Evolutionary conservation across 2,329 filamentous ascomycete genomes (phyloP), one percentile per base, ranked within the genome.

Genomic region (Neurospora crassa): DNA sequence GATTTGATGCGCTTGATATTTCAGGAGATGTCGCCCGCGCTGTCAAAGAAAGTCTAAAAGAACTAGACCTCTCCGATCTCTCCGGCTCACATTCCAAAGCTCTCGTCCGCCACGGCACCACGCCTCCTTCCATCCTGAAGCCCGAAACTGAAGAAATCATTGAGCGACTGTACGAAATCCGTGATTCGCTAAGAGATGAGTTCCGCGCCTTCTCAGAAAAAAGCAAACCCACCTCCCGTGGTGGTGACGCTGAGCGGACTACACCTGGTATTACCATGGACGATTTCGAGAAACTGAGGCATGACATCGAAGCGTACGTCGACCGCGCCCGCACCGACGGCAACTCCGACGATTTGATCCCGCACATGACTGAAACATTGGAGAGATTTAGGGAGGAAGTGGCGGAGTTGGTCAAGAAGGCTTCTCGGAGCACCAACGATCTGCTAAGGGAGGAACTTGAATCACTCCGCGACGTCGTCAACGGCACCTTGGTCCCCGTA

Each of bases 401-500:
- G n/a, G 84, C 87, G 0, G 86, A 87, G 53, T 84, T 92, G n/a
- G 80, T 89, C 8, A 79, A 80, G 8, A 83, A 83, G 70, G 79
- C 82, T 2, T 83, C 84, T 1, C 82, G 85, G 16, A 82, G 78
- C 45, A 87, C 85, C 16, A 85, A 90, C 47, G 90, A 93, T 72
- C 88, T 92, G 69, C 90, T 97, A 79, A 92, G 91, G 78, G 89
- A 89, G 53, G 93, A 96, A 77, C 91, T 97, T 68, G 92, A 96
- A 74, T 90, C 93, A 70, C 86, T 97, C 8, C 90, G 93, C 37
- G 91, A 94, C 20, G 88, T 91, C 0, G 87, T 97, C 68, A 92
- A 93, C 78, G 89, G 87, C 10, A 87, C 90, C 0, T 84, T 92
- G 74, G 83, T 92, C 7, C 89, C 89, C 10, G 85, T 82, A n/a